A percentile compares a stretch with the other conserved stretches of the same genome.
Conservation (phyloP, 257 asterid genomes). For the Fraxinus pennsylvanica region DNA sequence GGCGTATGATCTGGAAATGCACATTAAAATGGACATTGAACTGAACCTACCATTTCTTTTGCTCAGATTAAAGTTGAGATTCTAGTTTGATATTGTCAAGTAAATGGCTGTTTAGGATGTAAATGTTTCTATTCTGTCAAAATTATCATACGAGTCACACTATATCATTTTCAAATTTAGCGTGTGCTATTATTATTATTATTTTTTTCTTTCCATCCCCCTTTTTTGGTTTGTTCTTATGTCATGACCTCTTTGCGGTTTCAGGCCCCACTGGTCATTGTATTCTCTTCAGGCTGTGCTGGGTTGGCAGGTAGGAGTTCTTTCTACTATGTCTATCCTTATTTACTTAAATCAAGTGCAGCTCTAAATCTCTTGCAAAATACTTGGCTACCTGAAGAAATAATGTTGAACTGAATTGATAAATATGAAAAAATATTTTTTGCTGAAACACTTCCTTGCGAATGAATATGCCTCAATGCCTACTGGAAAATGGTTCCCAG, state of each 20-base stretch:
- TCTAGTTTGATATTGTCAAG: neutral
- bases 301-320: slow-evolving; percentile 72
- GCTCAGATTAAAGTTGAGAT: neutral
- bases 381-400: slow-evolving; percentile 2
- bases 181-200: too few species aligned
- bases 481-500: neutral
- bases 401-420: neutral
- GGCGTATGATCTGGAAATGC: neutral
- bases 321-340: slow-evolving; percentile 8
- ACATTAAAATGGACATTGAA: neutral
- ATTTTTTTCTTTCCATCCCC: neutral
- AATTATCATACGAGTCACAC: neutral
- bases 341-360: neutral
- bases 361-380: slow-evolving; percentile 13
- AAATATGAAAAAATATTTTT: neutral
- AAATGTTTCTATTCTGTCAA: neutral
- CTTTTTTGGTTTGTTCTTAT: slow-evolving; percentile 17
- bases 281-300: slow-evolving; percentile 91
- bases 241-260: slow-evolving; percentile 23
- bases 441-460: neutral
- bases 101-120: neutral
- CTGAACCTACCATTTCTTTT: neutral
- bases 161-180: neutral
- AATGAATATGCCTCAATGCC: neutral
- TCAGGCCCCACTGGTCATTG: slow-evolving; percentile 88